Percentiles rank a stretch among this genome's conserved stretches.
phyloP scores from a whole-genome alignment of 75 land plant genomes.

The Larix kaempferi region DNA sequence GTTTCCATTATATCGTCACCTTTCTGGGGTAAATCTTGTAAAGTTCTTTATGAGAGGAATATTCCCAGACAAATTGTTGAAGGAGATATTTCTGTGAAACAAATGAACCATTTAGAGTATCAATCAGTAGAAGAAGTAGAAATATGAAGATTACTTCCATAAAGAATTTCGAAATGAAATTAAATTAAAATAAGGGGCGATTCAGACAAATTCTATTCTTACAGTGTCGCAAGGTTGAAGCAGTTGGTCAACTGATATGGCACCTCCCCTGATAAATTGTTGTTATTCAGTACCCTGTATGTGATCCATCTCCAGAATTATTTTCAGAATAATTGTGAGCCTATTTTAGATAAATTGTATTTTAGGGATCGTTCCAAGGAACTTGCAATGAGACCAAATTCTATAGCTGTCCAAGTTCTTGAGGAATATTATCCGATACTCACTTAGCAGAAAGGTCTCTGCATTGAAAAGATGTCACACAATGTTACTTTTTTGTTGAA shows the following conservation, averaged over 20 bases:
- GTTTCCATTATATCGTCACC: constrained; percentile 32
- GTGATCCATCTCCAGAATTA: neutral
- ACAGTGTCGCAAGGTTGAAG: constrained; percentile 71
- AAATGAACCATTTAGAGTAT: neutral
- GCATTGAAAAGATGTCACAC: neutral
- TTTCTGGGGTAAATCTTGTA: constrained; percentile 68
- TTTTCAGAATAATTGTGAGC: neutral
- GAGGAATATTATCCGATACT: constrained; percentile 66
- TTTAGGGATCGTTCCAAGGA: neutral
- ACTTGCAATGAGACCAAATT: constrained; percentile 70
- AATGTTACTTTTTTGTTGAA: neutral
- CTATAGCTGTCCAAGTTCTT: constrained; percentile 80
- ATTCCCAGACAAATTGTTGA: constrained; percentile 75
- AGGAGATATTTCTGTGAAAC: constrained; percentile 73
- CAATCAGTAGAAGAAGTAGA: constrained; percentile 1
- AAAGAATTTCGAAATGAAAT: too few relatives aligned
- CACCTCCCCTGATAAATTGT: constrained; percentile 76
- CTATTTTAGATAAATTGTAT: neutral
- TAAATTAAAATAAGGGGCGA: too few relatives aligned
- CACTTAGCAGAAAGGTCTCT: constrained; percentile 84
- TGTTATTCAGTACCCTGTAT: constrained; percentile 64
- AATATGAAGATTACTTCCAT: too few relatives aligned
- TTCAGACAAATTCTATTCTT: constrained; percentile 14
- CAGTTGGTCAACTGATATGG: constrained; percentile 58
- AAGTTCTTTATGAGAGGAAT: constrained; percentile 75